A percentile compares a stretch with the other conserved stretches of the same genome.
Conservation (phyloP, 2,329 filamentous ascomycete genomes). For the Cladosporium sp. region DNA sequence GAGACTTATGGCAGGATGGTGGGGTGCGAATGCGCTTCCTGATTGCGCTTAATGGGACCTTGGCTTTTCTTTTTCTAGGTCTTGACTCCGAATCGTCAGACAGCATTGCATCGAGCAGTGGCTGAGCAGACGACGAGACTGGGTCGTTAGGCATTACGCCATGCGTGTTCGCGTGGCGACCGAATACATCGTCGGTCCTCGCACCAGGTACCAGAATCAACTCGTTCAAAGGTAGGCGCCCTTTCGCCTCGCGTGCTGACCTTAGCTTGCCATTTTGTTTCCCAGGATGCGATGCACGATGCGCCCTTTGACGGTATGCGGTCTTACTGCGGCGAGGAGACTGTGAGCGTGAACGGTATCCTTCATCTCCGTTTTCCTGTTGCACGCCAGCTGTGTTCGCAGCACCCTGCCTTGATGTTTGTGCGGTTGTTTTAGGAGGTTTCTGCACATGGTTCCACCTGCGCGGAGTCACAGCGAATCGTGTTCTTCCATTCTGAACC, state of each 20-base stretch:
- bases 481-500: not conserved
- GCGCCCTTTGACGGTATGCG: not conserved
- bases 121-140: not conserved
- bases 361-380: not conserved
- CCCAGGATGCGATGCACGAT: not conserved
- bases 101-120: not conserved
- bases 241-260: not conserved
- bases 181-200: not conserved
- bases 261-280: not conserved
- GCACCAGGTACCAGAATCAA: conserved; percentile 16
- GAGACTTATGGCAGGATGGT: conserved; percentile 20
- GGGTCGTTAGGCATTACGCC: not conserved
- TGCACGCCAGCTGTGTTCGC: not conserved
- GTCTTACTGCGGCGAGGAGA: not conserved
- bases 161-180: not conserved
- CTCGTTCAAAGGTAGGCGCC: conserved; percentile 19
- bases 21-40: conserved; percentile 21
- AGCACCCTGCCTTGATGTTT: not conserved
- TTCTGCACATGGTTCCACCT: not conserved
- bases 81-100: not conserved
- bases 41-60: conserved; percentile 19
- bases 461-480: not conserved
- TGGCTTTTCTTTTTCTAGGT: conserved; percentile 1
- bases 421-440: not conserved
- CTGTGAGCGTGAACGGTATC: not conserved